phyloP scores from a whole-genome alignment of 2,329 filamentous ascomycete genomes.

The Fusarium citri region DNA sequence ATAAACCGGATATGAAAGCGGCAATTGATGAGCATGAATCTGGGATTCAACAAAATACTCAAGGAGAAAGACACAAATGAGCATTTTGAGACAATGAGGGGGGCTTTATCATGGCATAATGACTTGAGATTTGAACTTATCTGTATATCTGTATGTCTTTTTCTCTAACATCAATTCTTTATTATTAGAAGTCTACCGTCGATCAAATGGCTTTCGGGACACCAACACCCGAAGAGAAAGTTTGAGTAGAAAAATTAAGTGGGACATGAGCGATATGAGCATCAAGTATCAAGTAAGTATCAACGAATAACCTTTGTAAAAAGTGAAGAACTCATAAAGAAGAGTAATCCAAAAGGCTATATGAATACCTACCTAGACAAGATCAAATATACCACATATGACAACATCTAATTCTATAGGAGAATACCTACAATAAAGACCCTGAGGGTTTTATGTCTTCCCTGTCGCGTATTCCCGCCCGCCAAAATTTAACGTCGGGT shows the following conservation, averaged over 20 bases:
- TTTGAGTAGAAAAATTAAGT: conserved; percentile 9
- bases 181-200: neutral
- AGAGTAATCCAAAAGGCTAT: neutral
- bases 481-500: conserved; percentile 51
- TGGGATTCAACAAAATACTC: neutral
- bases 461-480: conserved; percentile 30
- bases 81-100: neutral
- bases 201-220: neutral
- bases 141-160: too few relatives aligned
- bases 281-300: neutral
- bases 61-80: neutral
- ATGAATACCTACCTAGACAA: too few relatives aligned
- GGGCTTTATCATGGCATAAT: rapidly evolving
- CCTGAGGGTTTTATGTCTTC: conserved; percentile 21
- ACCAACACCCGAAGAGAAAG: neutral
- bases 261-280: neutral
- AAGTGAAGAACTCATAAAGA: neutral
- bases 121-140: neutral
- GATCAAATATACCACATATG: neutral
- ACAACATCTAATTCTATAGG: neutral
- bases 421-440: neutral
- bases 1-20: neutral
- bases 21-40: neutral
- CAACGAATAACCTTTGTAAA: neutral
- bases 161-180: neutral